A percentile compares a stretch with the other conserved stretches of the same genome.
These are phyloP conservation scores for Talaromyces liani DNA, from an alignment of 495 filamentous ascomycete species.

Conservation along the genomic window DNA sequence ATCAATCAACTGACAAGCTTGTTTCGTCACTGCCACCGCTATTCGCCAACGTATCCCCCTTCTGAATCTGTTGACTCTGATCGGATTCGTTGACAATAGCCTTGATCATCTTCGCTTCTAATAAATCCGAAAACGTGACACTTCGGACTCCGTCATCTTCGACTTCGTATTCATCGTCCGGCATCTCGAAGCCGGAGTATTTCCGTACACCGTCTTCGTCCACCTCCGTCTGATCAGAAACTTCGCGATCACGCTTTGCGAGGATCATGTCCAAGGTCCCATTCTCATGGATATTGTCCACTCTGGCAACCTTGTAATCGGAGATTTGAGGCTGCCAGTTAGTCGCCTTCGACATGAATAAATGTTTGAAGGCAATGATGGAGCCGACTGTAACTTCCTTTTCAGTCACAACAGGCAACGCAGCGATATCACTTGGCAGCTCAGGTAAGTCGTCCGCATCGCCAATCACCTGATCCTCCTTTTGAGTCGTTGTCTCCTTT, in stretches of 20 bases:
- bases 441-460: conserved; percentile 52
- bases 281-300: conserved; percentile 44
- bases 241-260: conserved; percentile 58
- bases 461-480: conserved; percentile 5
- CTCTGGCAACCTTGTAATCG: conserved; percentile 56
- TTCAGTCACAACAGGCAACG: conserved; percentile 46
- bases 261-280: conserved; percentile 52
- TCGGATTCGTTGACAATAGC: conserved; percentile 9
- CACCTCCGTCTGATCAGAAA: conserved; percentile 40
- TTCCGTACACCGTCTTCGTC: conserved; percentile 50
- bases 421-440: conserved; percentile 54
- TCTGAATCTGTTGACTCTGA: not conserved
- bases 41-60: conserved; percentile 12
- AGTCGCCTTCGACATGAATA: conserved; percentile 63
- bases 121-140: conserved; percentile 47
- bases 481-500: not conserved
- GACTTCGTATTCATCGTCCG: conserved; percentile 44
- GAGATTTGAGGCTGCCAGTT: conserved; percentile 72
- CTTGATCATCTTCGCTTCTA: conserved; percentile 54
- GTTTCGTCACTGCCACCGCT: conserved; percentile 14
- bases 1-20: conserved; percentile 38
- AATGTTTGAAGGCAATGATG: conserved; percentile 73
- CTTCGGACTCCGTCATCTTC: conserved; percentile 48
- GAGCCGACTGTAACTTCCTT: conserved; percentile 51
- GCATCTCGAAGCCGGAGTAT: conserved; percentile 62